Evolutionary conservation across 1,139 yeast species (phyloP).

Genomic region (Magnusiomyces clavatus): DNA sequence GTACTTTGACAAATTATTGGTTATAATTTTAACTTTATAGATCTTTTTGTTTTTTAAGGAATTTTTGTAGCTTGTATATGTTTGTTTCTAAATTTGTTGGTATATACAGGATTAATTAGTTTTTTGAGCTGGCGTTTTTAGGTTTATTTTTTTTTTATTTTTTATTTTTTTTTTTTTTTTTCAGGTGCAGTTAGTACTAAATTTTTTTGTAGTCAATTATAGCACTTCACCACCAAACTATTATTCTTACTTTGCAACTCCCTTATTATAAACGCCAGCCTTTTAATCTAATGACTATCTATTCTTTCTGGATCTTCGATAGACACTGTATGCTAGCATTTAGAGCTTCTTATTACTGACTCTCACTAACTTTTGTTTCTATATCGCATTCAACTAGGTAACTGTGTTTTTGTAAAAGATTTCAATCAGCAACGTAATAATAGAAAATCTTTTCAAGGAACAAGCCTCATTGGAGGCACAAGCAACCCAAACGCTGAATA

Average conservation of each 20-base stretch:
- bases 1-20: background rate
- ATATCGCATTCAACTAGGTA: conserved; percentile 29
- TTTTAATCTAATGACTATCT: conserved; percentile 42
- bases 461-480: too few species aligned
- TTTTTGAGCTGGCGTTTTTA: too few species aligned
- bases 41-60: too few species aligned
- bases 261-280: background rate
- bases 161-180: too few species aligned
- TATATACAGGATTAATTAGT: too few species aligned
- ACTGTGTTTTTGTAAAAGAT: conserved; percentile 61
- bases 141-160: too few species aligned
- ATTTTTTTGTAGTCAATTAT: too few species aligned
- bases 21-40: too few species aligned
- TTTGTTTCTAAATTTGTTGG: too few species aligned
- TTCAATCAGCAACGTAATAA: conserved; percentile 8
- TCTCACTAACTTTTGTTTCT: background rate
- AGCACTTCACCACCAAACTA: background rate
- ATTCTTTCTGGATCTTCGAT: conserved; percentile 83
- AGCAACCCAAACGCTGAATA: background rate
- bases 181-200: too few species aligned
- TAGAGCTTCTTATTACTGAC: background rate
- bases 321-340: conserved; percentile 52
- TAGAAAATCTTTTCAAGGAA: background rate
- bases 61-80: too few species aligned
- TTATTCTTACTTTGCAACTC: background rate